Conservation (phyloP, 1,139 yeast species). For the Meyerozyma elateridarum region DNA sequence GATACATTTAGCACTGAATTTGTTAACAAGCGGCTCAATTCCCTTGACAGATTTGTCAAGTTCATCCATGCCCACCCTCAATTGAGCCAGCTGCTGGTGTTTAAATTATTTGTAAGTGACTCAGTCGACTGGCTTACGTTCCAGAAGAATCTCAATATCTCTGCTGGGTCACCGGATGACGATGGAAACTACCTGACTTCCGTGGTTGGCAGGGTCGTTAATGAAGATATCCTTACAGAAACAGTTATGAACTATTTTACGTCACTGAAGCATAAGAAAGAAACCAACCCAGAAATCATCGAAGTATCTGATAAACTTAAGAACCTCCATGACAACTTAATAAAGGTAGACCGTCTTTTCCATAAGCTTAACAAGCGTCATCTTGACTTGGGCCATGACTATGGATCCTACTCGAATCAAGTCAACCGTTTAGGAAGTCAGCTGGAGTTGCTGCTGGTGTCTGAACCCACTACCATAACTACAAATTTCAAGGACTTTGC, state of each 20-base stretch:
- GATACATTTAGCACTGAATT: slow-evolving; percentile 81
- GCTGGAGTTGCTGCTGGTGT: slow-evolving; percentile 12
- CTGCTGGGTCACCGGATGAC: slow-evolving; percentile 14
- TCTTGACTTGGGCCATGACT: slow-evolving; percentile 67
- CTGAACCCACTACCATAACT: slow-evolving; percentile 10
- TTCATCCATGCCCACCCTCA: slow-evolving; percentile 72
- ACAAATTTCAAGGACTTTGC: slow-evolving; percentile 38
- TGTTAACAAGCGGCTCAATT: slow-evolving; percentile 78
- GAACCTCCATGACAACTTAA: slow-evolving; percentile 77
- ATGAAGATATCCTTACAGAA: slow-evolving; percentile 70
- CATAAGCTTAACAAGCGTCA: slow-evolving; percentile 69
- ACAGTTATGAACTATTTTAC: slow-evolving; percentile 89
- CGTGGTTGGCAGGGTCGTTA: slow-evolving; percentile 40
- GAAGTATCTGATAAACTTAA: slow-evolving; percentile 81
- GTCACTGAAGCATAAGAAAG: slow-evolving; percentile 61
- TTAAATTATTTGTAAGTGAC: slow-evolving; percentile 69
- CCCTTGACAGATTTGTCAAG: slow-evolving; percentile 70
- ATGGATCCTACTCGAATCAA: slow-evolving; percentile 66
- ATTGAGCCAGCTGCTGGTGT: slow-evolving; percentile 64
- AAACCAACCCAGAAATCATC: slow-evolving; percentile 70
- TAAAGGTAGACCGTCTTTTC: slow-evolving; percentile 74
- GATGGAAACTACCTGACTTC: slow-evolving; percentile 19
- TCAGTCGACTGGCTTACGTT: slow-evolving; percentile 82
- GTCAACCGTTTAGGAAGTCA: slow-evolving; percentile 25
- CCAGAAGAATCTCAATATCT: slow-evolving; percentile 55